Evolutionary conservation across 805 yeast species (phyloP), one percentile per base, ranked within the genome.

Genomic region (Diddensiella santjacobensis): DNA sequence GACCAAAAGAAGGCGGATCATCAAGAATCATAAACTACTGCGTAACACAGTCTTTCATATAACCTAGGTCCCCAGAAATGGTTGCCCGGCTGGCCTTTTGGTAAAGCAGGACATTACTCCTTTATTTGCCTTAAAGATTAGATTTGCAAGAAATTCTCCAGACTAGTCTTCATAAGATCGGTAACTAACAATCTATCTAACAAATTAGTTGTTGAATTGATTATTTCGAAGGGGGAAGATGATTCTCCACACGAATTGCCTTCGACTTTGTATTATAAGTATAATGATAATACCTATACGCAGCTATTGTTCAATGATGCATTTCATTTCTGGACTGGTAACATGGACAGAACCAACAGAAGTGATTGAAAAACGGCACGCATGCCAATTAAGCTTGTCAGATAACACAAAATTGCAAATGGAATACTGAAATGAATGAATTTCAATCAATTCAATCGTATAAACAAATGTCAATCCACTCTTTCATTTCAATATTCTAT

Each of bases 1-100:
- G 58, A 40, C 45, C 53, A 41, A 52, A 59, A 2, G 49, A 60
- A 3, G 70, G 43, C 70, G 65, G 49, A 44, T 63, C 13, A 47
- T 61, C 31, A 35, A 56, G 4, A 65, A 65, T 46, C 60, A 58
- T 31, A 31, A 47, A 35, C 38, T 65, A 40, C 37, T 64, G 10
- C 13, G 13, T 3, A 36, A 45, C 23, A 51, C 51, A 56, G 33
- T 24, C 5, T 42, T 31, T 18, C 40, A 39, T 2, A 37, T 22
- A 22, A 43, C 26, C 30, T 55, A 11, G 47, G 52, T 48, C 43
- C 43, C n/a, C 4, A 11, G 4, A 5, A 40, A 31, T 26, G 30
- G 29, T 17, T 35, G 6, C 31, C 23, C 20, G 43, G 24, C n/a
- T n/a, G n/a, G n/a, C n/a, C n/a, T n/a, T 15, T 11, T 26, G 5